Evolutionary conservation across 306 rosid species (phyloP).

Genomic region (Lotus japonicus): DNA sequence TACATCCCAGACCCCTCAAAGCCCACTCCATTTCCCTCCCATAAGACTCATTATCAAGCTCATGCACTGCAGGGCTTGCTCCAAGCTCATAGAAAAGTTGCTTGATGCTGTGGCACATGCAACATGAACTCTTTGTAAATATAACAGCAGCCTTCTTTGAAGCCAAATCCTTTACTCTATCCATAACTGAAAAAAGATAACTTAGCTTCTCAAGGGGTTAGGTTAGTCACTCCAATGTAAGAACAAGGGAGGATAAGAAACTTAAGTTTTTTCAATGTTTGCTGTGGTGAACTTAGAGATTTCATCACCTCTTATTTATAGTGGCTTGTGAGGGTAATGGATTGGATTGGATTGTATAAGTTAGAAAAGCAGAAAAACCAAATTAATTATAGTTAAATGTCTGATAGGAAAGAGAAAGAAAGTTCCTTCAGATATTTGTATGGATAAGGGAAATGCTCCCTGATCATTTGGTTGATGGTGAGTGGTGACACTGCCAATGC

Average conservation of each 20-base stretch:
- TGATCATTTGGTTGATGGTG: slow-evolving; percentile 60
- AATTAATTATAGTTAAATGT: slow-evolving; percentile 29
- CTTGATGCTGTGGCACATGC: slow-evolving; percentile 90
- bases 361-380: slow-evolving; percentile 11
- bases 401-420: slow-evolving; percentile 42
- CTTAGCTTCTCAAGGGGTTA: too few species aligned
- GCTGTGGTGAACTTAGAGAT: slow-evolving; percentile 39
- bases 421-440: slow-evolving; percentile 64
- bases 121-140: slow-evolving; percentile 92
- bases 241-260: neutral
- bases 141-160: slow-evolving; percentile 94
- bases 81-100: slow-evolving; percentile 88
- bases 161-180: slow-evolving; percentile 75
- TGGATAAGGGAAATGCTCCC: slow-evolving; percentile 76
- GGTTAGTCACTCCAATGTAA: neutral
- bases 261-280: neutral
- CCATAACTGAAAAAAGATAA: too few species aligned
- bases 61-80: slow-evolving; percentile 92
- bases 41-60: slow-evolving; percentile 62
- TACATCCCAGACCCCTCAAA: slow-evolving; percentile 69
- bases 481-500: slow-evolving; percentile 44
- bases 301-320: slow-evolving; percentile 60
- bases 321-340: slow-evolving; percentile 35
- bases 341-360: slow-evolving; percentile 39
- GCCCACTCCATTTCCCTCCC: slow-evolving; percentile 94